Conservation (phyloP, 192 early-diverging fungal species). For the Linnemannia exigua region DNA sequence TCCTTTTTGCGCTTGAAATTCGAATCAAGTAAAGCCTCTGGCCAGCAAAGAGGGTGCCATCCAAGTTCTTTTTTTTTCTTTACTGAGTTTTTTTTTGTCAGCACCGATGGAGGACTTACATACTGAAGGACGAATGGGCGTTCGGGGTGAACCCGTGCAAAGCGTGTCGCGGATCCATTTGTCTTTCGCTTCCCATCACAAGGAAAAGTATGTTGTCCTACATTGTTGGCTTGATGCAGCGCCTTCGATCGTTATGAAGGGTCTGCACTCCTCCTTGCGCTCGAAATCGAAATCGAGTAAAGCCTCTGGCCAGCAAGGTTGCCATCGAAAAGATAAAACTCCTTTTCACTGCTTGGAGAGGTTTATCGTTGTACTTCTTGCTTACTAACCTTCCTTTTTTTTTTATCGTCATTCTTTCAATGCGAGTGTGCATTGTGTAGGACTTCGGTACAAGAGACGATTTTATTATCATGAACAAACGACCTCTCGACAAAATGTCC, state of each 20-base stretch:
- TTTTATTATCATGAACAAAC: constrained; percentile 14
- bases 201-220: too few species aligned
- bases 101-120: neutral
- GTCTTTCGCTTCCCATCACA: too few species aligned
- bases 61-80: too few species aligned
- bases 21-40: constrained; percentile 10
- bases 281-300: too few species aligned
- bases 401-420: neutral
- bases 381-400: neutral
- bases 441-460: neutral
- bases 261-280: too few species aligned
- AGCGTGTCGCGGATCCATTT: too few species aligned
- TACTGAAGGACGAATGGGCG: too few species aligned
- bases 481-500: constrained; percentile 4
- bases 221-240: too few species aligned
- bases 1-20: constrained; percentile 7
- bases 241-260: too few species aligned
- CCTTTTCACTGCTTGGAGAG: constrained; percentile 3
- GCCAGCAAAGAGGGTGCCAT: too few species aligned
- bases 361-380: neutral
- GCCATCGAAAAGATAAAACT: constrained; percentile 18
- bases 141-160: too few species aligned
- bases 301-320: constrained; percentile 32
- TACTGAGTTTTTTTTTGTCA: too few species aligned
- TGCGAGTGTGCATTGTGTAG: constrained; percentile 10